Conservation (phyloP, 306 rosid species). For the Mimosa bimucronata region DNA sequence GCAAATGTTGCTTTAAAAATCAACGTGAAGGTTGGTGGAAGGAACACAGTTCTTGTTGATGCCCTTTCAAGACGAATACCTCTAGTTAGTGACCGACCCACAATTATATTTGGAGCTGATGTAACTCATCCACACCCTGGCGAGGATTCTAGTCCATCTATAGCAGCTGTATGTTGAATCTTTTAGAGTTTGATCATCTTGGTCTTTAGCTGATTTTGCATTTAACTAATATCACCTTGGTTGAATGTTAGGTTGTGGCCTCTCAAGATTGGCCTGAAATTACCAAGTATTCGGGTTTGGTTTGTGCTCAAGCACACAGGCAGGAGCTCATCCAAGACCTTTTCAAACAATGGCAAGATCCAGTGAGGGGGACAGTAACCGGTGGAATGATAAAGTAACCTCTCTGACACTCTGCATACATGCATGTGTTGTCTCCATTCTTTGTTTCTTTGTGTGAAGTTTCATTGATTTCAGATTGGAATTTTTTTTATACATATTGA, state of each 20-base stretch:
- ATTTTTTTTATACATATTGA: not conserved
- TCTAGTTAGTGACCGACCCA: slow-evolving; percentile 87
- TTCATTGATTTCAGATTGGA: not conserved
- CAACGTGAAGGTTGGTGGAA: slow-evolving; percentile 96
- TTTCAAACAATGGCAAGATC: slow-evolving; percentile 94
- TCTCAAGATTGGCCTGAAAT: slow-evolving; percentile 99
- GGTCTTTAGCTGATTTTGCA: not conserved
- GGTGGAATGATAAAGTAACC: slow-evolving; percentile 96
- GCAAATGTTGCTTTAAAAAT: slow-evolving; percentile 93
- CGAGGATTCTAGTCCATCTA: slow-evolving; percentile 96
- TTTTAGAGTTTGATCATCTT: not conserved
- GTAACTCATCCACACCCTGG: slow-evolving; percentile 99
- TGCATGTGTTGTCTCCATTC: not conserved
- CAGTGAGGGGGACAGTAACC: slow-evolving; percentile 73
- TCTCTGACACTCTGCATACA: slow-evolving; percentile 15
- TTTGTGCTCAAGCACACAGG: slow-evolving; percentile 96
- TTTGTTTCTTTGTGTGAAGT: not conserved
- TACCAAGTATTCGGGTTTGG: slow-evolving; percentile 94
- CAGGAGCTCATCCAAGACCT: slow-evolving; percentile 97
- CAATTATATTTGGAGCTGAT: slow-evolving; percentile 98
- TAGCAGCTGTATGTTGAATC: slow-evolving; percentile 79
- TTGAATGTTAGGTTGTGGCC: slow-evolving; percentile 79
- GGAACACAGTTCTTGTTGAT: slow-evolving; percentile 95
- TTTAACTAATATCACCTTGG: not conserved
- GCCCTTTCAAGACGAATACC: slow-evolving; percentile 91